A percentile compares a stretch with the other conserved stretches of the same genome.
Evolutionary conservation across 805 yeast genomes (phyloP).

Genomic region (Hermanozyma aechmeae): DNA sequence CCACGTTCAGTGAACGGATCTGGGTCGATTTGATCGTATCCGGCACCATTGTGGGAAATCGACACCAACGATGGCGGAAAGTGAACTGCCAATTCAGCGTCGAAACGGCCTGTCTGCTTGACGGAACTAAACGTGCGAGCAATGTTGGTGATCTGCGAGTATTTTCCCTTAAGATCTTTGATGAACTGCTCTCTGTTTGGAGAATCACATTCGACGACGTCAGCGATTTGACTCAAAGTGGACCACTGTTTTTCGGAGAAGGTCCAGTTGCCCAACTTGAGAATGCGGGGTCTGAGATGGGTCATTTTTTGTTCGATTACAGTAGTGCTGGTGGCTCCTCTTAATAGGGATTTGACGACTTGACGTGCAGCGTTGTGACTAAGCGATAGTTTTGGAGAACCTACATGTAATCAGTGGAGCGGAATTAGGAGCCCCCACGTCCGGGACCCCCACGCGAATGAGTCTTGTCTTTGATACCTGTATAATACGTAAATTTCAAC

Average conservation of each 20-base stretch:
- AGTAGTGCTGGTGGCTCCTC: too few relatives aligned
- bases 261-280: conserved; percentile 10
- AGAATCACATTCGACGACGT: conserved; percentile 29
- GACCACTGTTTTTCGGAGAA: conserved; percentile 7
- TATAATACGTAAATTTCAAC: too few relatives aligned
- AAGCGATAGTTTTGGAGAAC: too few relatives aligned
- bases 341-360: too few relatives aligned
- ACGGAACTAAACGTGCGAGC: conserved; percentile 48
- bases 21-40: conserved; percentile 64
- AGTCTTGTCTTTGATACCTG: too few relatives aligned
- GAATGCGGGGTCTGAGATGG: conserved; percentile 11
- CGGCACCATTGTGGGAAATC: conserved; percentile 63
- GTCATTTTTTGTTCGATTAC: too few relatives aligned
- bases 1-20: conserved; percentile 39
- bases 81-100: conserved; percentile 45
- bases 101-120: conserved; percentile 52
- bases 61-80: conserved; percentile 47
- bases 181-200: conserved; percentile 30
- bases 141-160: conserved; percentile 32
- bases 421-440: too few relatives aligned
- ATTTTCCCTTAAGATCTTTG: conserved; percentile 34
- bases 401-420: too few relatives aligned
- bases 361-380: too few relatives aligned
- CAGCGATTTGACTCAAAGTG: conserved; percentile 14
- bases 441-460: too few relatives aligned